Conservation (phyloP, 2,329 filamentous ascomycete genomes). For the Phyllosticta ampelicida region DNA sequence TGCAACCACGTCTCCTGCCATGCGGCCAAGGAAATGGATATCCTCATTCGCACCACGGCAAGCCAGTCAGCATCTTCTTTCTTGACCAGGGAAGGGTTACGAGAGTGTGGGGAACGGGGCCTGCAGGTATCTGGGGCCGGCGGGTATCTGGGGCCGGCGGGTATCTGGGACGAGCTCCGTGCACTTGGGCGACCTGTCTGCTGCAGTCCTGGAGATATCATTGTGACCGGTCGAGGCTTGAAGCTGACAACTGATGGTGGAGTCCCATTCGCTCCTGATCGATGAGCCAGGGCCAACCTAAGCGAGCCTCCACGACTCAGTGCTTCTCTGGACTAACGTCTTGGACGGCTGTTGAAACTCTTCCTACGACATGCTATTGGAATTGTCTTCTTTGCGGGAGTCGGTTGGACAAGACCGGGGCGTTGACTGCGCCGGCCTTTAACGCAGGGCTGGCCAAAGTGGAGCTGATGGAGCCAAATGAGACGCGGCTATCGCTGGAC, state of each 20-base stretch:
- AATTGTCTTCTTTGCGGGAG: background rate
- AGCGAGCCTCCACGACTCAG: background rate
- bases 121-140: no score
- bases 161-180: background rate
- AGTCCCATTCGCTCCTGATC: background rate
- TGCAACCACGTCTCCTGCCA: no score
- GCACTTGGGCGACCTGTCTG: background rate
- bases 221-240: background rate
- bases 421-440: background rate
- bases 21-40: no score
- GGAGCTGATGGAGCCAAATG: background rate
- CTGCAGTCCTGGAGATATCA: background rate
- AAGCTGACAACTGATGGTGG: background rate
- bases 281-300: background rate
- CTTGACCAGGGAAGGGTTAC: no score
- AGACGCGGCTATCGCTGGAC: background rate
- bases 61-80: no score
- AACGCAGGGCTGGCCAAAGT: background rate
- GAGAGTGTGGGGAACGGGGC: no score
- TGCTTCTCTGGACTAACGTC: background rate
- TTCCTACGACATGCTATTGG: background rate
- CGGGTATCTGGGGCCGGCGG: background rate
- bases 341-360: background rate
- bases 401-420: background rate
- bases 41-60: no score